Conservation (phyloP, 768 basidiomycete species). For the Leccinum longicurvipes region DNA sequence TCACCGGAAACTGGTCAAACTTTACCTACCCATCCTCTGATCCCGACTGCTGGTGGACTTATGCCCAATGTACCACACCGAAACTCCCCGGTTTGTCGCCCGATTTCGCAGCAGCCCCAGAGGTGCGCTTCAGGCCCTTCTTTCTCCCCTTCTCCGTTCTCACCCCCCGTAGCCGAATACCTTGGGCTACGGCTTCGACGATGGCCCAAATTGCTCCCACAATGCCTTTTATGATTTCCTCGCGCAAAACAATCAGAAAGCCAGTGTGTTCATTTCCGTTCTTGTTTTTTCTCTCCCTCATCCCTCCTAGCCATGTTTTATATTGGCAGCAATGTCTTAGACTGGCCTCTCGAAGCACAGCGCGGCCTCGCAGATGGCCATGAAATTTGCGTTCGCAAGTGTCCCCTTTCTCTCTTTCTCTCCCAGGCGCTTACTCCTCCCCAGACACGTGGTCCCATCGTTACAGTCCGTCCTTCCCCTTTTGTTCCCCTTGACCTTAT, state of each 20-base stretch:
- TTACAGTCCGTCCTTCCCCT: slow-evolving; percentile 39
- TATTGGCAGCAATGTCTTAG: slow-evolving; percentile 55
- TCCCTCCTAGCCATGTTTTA: slow-evolving; percentile 51
- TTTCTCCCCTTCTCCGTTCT: background rate
- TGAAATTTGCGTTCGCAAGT: slow-evolving; percentile 60
- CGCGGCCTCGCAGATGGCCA: slow-evolving; percentile 54
- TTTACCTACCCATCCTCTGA: slow-evolving; percentile 39
- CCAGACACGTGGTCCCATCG: slow-evolving; percentile 35
- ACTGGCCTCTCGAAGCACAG: slow-evolving; percentile 55
- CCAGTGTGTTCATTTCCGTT: slow-evolving; percentile 31
- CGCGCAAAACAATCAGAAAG: slow-evolving; percentile 51
- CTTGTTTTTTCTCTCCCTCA: background rate
- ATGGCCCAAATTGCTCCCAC: slow-evolving; percentile 64
- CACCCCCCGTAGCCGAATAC: slow-evolving; percentile 39
- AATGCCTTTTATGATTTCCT: slow-evolving; percentile 61
- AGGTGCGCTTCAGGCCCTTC: slow-evolving; percentile 31
- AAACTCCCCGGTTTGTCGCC: slow-evolving; percentile 41
- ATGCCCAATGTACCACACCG: slow-evolving; percentile 42
- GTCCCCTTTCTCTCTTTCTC: background rate
- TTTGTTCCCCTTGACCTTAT: background rate
- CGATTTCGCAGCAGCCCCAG: slow-evolving; percentile 48
- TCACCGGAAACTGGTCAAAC: slow-evolving; percentile 31
- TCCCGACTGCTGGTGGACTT: slow-evolving; percentile 48
- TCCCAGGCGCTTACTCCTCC: background rate
- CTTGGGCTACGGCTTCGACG: slow-evolving; percentile 60